Base-by-base conservation (phyloP, 768 basidiomycete species). In the Trametes gibbosa region DNA sequence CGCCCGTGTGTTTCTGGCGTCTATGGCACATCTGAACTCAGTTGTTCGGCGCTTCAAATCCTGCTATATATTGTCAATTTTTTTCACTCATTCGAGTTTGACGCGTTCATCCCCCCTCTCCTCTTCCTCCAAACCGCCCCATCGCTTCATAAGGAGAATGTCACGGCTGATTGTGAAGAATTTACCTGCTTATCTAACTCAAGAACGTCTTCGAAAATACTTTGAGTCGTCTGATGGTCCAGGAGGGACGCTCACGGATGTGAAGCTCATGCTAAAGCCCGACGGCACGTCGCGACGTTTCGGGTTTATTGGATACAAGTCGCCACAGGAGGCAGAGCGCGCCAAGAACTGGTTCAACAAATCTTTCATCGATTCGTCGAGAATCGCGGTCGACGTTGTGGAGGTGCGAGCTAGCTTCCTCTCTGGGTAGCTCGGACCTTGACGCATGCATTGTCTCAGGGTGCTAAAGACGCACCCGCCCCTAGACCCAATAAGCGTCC, bases 241-340 rank as follows among this genome's bases (percentile, higher is more conserved):
- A 1, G 74, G 76, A 0, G 89, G 86, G 3, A 83, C 80, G 1
- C 79, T 97, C 46, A 99, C 97, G 4, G 97, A 98, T 74, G 78
- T 87, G 50, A 91, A 91, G 70, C 80, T 98, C 50, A 84, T 92
- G 3, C 78, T 78, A 25, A 90, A 91, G 71, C 75, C 73, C 0
- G 86, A 92, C 69, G 94, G 93, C 1, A 87, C 86, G 0, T 87
- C 89, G 0, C 79, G 97, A 8, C 80, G 91, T 34, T 95, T 99
- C 70, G 97, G 90, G 0, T 99, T 98, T 68, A 79, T 96, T 9
- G 97, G 97, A 0, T 98, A 86, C 79, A 93, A 90, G 74, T 82
- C 86, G 0, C 79, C 87, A 29, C 76, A 81, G 27, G 90, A 97
- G 58, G 96, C 96, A 0, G 56, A 73, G 6, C 77, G 79, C 5